Conservation (phyloP, 2,329 filamentous ascomycete genomes). For the Botrytis medusae region DNA sequence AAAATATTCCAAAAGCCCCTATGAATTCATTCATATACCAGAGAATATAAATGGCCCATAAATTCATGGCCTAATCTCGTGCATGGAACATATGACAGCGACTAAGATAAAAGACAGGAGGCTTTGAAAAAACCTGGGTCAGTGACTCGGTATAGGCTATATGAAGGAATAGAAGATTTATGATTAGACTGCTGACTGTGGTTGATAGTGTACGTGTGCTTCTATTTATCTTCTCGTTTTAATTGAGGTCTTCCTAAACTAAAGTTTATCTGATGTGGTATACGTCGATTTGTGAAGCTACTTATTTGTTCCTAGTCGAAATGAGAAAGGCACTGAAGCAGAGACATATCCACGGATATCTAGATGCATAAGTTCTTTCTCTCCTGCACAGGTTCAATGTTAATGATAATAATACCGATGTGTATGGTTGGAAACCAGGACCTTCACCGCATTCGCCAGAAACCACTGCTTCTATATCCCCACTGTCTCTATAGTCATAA, state of each 20-base stretch:
- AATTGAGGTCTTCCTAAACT: neutral
- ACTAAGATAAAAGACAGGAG: slow-evolving; percentile 25
- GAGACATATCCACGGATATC: neutral
- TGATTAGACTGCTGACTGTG: slow-evolving; percentile 17
- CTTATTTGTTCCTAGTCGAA: neutral
- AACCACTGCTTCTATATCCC: neutral
- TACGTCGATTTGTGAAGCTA: neutral
- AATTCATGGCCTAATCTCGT: slow-evolving; percentile 31
- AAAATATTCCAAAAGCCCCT: slow-evolving; percentile 32
- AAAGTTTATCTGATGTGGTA: neutral
- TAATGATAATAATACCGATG: slow-evolving; percentile 26
- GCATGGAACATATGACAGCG: slow-evolving; percentile 17
- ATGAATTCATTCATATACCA: slow-evolving; percentile 36
- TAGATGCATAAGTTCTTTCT: neutral
- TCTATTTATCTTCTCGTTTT: neutral
- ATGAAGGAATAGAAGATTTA: slow-evolving; percentile 30
- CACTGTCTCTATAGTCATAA: neutral
- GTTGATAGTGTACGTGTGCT: neutral
- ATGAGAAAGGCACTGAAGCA: slow-evolving; percentile 1
- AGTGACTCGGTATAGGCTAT: slow-evolving; percentile 31
- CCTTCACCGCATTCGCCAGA: slow-evolving; percentile 19
- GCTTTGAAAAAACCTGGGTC: slow-evolving; percentile 28
- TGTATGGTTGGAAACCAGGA: slow-evolving; percentile 31
- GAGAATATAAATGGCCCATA: slow-evolving; percentile 35
- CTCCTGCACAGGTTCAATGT: neutral